Evolutionary conservation across 495 filamentous ascomycete genomes (phyloP).

Genomic region (Lasiosphaeris hirsuta): DNA sequence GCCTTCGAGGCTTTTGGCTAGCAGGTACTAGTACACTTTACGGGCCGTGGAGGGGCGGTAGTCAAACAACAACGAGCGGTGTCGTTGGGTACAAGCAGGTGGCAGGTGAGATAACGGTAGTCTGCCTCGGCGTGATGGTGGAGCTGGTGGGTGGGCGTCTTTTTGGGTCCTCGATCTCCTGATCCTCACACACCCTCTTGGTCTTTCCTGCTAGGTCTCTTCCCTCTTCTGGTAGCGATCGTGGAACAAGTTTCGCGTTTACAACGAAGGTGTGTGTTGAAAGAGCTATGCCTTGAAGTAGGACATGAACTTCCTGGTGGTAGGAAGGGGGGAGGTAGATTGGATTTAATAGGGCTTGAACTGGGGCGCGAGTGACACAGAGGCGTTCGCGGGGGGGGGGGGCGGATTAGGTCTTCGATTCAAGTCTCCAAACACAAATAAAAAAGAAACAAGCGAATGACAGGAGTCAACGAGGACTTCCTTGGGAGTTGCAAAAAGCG

Average conservation of each 20-base stretch:
- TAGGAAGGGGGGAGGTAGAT: constrained; percentile 9
- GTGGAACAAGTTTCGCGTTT: constrained; percentile 21
- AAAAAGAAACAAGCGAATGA: constrained; percentile 56
- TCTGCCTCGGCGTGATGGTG: background rate
- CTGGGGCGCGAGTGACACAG: constrained; percentile 11
- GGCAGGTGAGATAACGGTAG: background rate
- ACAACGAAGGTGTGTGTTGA: constrained; percentile 19
- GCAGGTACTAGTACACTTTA: background rate
- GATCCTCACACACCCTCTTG: constrained; percentile 12
- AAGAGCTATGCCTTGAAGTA: constrained; percentile 20
- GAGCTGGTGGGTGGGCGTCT: constrained; percentile 1
- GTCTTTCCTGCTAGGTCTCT: constrained; percentile 11
- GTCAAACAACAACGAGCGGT: background rate
- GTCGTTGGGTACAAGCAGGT: background rate
- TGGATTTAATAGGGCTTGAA: constrained; percentile 12
- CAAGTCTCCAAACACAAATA: constrained; percentile 39
- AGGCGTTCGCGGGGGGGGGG: background rate
- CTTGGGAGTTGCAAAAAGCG: constrained; percentile 48
- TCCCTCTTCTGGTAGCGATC: constrained; percentile 31
- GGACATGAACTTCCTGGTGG: constrained; percentile 18
- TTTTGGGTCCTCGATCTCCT: constrained; percentile 18
- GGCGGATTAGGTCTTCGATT: constrained; percentile 17
- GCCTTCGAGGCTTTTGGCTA: constrained; percentile 19
- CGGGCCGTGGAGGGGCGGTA: background rate
- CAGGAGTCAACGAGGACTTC: constrained; percentile 64